Conservation (phyloP, 2,329 filamentous ascomycete genomes). For the Aspergillus neoniger region DNA sequence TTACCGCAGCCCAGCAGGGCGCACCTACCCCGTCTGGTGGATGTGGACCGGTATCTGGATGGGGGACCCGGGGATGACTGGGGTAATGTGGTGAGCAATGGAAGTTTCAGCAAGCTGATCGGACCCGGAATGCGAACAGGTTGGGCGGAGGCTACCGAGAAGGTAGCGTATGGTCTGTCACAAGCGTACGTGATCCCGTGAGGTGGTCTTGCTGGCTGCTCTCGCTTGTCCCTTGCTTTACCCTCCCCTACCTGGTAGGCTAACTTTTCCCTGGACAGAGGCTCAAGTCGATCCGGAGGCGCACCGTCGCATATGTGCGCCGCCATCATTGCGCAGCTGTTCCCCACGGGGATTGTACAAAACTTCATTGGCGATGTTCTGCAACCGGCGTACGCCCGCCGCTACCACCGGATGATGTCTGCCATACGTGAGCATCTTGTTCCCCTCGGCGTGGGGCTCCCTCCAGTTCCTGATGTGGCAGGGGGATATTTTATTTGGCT, state of each 20-base stretch:
- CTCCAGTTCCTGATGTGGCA: constrained; percentile 49
- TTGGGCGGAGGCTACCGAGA: constrained; percentile 77
- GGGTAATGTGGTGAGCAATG: constrained; percentile 82
- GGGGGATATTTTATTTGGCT: constrained; percentile 91
- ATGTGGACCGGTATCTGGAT: constrained; percentile 71
- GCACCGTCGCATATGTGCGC: constrained; percentile 62
- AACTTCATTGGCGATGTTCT: constrained; percentile 55
- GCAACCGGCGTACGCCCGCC: constrained; percentile 57
- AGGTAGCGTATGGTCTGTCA: constrained; percentile 60
- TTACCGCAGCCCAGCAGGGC: constrained; percentile 40
- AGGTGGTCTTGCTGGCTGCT: not conserved
- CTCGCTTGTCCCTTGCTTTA: constrained; percentile 15
- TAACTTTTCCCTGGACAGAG: constrained; percentile 41
- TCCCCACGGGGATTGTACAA: constrained; percentile 55
- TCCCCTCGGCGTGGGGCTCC: constrained; percentile 60
- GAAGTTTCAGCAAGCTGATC: constrained; percentile 84
- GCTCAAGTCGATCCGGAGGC: constrained; percentile 60
- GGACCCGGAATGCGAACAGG: constrained; percentile 81
- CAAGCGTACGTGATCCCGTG: constrained; percentile 53
- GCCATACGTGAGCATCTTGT: constrained; percentile 62
- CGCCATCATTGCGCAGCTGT: constrained; percentile 57
- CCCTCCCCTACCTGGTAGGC: constrained; percentile 6
- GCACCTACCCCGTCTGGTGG: constrained; percentile 69
- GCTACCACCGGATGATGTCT: constrained; percentile 58
- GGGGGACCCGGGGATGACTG: constrained; percentile 64